These are phyloP conservation scores for Psidium guajava DNA, from an alignment of 345 rosid genomes.

Conservation along the genomic window DNA sequence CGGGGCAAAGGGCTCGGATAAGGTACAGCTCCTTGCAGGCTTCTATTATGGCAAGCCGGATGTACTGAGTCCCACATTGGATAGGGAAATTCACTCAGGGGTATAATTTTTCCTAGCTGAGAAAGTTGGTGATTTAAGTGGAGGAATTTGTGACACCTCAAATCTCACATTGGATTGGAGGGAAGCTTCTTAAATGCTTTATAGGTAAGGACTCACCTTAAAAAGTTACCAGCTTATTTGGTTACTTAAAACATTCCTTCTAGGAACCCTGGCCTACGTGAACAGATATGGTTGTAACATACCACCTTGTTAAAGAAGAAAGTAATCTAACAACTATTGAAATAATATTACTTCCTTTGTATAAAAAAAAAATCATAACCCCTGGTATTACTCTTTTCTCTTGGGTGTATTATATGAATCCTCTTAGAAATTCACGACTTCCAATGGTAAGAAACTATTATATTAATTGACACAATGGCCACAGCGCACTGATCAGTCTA, in stretches of 20 bases:
- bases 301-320: not conserved
- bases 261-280: not conserved
- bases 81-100: not conserved
- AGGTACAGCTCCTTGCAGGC: not conserved
- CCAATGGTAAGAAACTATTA: not conserved
- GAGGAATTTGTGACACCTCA: not conserved
- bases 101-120: not conserved
- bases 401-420: not conserved
- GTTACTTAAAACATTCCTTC: not conserved
- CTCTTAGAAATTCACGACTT: not conserved
- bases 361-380: not conserved
- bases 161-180: not conserved
- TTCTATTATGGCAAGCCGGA: not conserved
- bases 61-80: not conserved
- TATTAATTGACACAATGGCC: not conserved
- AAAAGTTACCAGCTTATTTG: not conserved
- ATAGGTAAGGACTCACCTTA: not conserved
- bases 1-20: not conserved
- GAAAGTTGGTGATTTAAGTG: not conserved
- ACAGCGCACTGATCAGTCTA: not conserved
- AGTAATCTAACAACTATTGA: not conserved
- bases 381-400: not conserved
- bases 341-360: not conserved
- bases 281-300: not conserved
- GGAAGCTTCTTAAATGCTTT: not conserved